phyloP scores from a whole-genome alignment of 2,329 filamentous ascomycete genomes.

The Myriangium duriaei region DNA sequence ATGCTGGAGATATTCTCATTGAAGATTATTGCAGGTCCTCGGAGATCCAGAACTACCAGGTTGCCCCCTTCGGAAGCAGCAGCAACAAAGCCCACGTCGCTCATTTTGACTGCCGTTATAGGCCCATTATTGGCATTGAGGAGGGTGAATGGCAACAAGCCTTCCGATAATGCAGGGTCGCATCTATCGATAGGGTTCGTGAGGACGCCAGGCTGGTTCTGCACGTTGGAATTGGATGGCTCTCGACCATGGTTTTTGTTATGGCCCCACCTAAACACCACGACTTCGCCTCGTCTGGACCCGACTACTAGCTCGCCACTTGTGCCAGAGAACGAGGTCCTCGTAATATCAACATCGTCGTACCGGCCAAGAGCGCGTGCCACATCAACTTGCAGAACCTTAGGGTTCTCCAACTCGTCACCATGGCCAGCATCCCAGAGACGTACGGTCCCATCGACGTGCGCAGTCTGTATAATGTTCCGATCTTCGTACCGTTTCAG shows the following conservation, averaged over 20 bases:
- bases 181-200: slow-evolving; percentile 61
- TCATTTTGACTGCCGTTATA: slow-evolving; percentile 67
- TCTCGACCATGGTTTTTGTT: slow-evolving; percentile 63
- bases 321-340: slow-evolving; percentile 66
- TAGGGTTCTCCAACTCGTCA: slow-evolving; percentile 83
- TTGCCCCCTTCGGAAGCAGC: slow-evolving; percentile 74
- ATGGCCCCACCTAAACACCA: slow-evolving; percentile 76
- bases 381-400: slow-evolving; percentile 73
- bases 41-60: slow-evolving; percentile 72
- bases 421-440: slow-evolving; percentile 87
- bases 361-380: slow-evolving; percentile 69
- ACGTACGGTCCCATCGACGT: slow-evolving; percentile 82
- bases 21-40: slow-evolving; percentile 76
- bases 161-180: slow-evolving; percentile 64
- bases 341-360: slow-evolving; percentile 61
- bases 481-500: slow-evolving; percentile 69
- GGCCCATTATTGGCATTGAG: slow-evolving; percentile 75
- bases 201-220: slow-evolving; percentile 39
- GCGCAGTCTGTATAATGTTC: slow-evolving; percentile 73
- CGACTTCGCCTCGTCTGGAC: slow-evolving; percentile 67
- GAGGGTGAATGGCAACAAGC: slow-evolving; percentile 65
- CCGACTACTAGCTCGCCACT: slow-evolving; percentile 81
- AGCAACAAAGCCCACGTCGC: slow-evolving; percentile 86
- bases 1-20: slow-evolving; percentile 61
- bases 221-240: slow-evolving; percentile 37